Base-by-base conservation (phyloP, 2,329 filamentous ascomycete species). In the Xenosphaeropsis pyriputrescens region DNA sequence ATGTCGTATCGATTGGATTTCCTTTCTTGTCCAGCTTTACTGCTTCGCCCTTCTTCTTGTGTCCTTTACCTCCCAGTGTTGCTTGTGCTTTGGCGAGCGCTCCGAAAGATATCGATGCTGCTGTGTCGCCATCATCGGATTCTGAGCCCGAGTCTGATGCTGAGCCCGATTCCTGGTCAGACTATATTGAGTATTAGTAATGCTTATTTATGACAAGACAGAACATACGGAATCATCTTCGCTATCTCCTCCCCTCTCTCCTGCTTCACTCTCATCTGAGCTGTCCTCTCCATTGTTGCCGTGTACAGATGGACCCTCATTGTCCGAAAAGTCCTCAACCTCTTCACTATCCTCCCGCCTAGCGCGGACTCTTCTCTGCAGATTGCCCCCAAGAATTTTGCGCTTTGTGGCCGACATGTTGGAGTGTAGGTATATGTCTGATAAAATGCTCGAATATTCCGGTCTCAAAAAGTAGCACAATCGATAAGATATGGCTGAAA, bases 21-120 rank as follows among this genome's bases (percentile, higher is more conserved):
- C 41, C 39, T 67, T 38, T 57, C 60, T 55, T 62, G 63, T 44
- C 54, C 50, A 31, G 41, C 45, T 37, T 42, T 52, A 38, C 41
- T 57, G 33, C 47, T 45, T 42, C 48, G 49, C 51, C 44, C 34
- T 54, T 43, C 41, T 48, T 46, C 45, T 42, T 47, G 49, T 51
- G 44, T 34, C 54, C 43, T 40, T 48, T 46, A 42, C 54, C 37
- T 37, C 47, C 39, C 18, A 18, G 14, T 57, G 59, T 58, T 30
- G 78, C 78, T 62, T 93, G 85, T 1, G 86, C 88, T 64, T 85
- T 84, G 45, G 84, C 85, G 31, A 95, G 67, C n/a, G 84, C 83
- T 44, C 86, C 88, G 52, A 96, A 95, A 17, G 86, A 91, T 46
- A 95, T 75, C 43, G 68, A 65, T 7, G 72, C 63, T 33, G 67